A percentile compares a stretch with the other conserved stretches of the same genome.
Conservation (phyloP, 2,329 filamentous ascomycete genomes). For the Penicillium sp. region DNA sequence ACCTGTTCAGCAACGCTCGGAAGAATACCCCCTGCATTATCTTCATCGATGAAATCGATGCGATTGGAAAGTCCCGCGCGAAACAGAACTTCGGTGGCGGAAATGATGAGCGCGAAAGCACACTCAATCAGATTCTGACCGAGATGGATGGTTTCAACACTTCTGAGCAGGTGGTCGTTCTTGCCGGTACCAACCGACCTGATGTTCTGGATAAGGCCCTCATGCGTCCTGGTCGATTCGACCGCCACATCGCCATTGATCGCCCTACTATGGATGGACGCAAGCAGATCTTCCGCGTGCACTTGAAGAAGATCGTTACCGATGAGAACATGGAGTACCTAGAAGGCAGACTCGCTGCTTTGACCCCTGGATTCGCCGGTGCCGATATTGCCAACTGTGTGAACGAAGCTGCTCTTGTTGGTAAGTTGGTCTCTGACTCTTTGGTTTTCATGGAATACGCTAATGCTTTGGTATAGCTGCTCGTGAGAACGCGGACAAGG, state of each 20-base stretch:
- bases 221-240: constrained; percentile 95
- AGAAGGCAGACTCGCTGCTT: constrained; percentile 79
- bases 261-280: constrained; percentile 94
- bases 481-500: constrained; percentile 72
- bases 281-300: constrained; percentile 92
- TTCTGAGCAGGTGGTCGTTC: constrained; percentile 88
- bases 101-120: constrained; percentile 95
- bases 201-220: constrained; percentile 93
- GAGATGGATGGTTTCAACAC: constrained; percentile 99
- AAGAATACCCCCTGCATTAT: constrained; percentile 98
- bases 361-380: constrained; percentile 95
- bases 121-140: constrained; percentile 95
- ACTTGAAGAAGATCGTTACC: constrained; percentile 91
- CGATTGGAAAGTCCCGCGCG: constrained; percentile 84
- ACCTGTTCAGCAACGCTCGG: constrained; percentile 88
- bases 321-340: constrained; percentile 84
- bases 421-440: constrained; percentile 53
- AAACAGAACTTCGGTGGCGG: constrained; percentile 83
- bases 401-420: constrained; percentile 94
- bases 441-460: neutral
- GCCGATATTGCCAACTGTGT: constrained; percentile 98
- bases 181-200: constrained; percentile 93
- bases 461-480: constrained; percentile 62
- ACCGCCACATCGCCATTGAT: constrained; percentile 94
- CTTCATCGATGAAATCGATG: constrained; percentile 99